A percentile compares a stretch with the other conserved stretches of the same genome.
These are phyloP conservation scores for Candida stauntonica DNA, from an alignment of 805 yeast genomes.

Conservation along the genomic window DNA sequence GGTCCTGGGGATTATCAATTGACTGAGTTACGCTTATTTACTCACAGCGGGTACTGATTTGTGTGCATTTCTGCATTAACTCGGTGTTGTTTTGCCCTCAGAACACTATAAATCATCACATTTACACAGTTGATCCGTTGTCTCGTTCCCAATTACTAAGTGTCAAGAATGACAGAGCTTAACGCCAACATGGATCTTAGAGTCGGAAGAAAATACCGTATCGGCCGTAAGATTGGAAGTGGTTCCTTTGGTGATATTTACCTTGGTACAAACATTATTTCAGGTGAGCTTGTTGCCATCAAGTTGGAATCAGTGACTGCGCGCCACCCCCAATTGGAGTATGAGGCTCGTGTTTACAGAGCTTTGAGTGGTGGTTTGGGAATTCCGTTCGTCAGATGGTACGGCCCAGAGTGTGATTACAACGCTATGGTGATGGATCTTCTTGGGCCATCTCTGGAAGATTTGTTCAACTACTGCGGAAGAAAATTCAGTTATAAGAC, in stretches of 20 bases:
- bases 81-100: too few species aligned
- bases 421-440: conserved; percentile 96
- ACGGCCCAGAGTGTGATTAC: conserved; percentile 93
- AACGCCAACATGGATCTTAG: conserved; percentile 56
- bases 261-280: conserved; percentile 84
- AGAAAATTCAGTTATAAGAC: conserved; percentile 92
- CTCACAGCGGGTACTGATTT: too few species aligned
- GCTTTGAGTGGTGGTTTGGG: conserved; percentile 96
- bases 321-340: conserved; percentile 94
- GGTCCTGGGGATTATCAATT: too few species aligned
- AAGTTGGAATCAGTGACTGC: conserved; percentile 87
- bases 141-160: too few species aligned
- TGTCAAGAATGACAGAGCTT: conserved; percentile 6
- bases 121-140: too few species aligned
- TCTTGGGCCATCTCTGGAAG: conserved; percentile 93
- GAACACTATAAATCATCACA: too few species aligned
- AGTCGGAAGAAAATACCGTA: conserved; percentile 90
- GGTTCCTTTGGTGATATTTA: conserved; percentile 98
- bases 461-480: conserved; percentile 92
- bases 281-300: conserved; percentile 97
- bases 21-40: too few species aligned
- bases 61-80: too few species aligned
- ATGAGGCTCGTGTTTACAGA: conserved; percentile 93
- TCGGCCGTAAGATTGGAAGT: conserved; percentile 93
- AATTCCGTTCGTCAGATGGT: conserved; percentile 95